Conservation (phyloP, 2,329 filamentous ascomycete species). For the Penicillium sp. region DNA sequence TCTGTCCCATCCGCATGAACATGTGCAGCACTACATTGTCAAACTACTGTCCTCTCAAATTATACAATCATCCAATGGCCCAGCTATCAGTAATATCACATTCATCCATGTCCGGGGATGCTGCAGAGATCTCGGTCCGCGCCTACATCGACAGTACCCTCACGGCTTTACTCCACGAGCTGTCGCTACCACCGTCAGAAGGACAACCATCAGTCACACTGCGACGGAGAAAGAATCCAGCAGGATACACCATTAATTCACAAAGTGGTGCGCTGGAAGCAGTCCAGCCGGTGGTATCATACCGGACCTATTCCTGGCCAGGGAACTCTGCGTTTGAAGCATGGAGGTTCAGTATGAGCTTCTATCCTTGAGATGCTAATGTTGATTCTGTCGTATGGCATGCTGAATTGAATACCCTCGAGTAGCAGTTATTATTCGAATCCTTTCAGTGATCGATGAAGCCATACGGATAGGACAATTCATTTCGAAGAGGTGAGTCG, state of each 20-base stretch:
- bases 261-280: conserved; percentile 31
- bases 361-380: neutral
- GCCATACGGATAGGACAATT: conserved; percentile 50
- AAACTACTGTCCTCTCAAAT: neutral
- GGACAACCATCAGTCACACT: conserved; percentile 32
- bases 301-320: conserved; percentile 53
- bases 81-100: neutral
- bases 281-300: conserved; percentile 12
- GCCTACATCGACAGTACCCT: conserved; percentile 33
- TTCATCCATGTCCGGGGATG: neutral
- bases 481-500: conserved; percentile 58
- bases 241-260: conserved; percentile 29
- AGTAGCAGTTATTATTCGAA: conserved; percentile 55
- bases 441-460: conserved; percentile 57
- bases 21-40: neutral
- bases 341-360: conserved; percentile 49
- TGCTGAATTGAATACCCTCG: neutral
- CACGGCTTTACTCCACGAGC: conserved; percentile 25
- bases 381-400: neutral
- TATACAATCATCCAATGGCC: neutral
- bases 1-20: neutral
- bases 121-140: conserved; percentile 18
- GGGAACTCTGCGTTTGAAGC: conserved; percentile 57
- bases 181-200: conserved; percentile 24
- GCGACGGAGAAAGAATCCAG: conserved; percentile 25